These are phyloP conservation scores for Pyricularia grisea DNA, from an alignment of 2,329 filamentous ascomycete species.

Conservation along the genomic window DNA sequence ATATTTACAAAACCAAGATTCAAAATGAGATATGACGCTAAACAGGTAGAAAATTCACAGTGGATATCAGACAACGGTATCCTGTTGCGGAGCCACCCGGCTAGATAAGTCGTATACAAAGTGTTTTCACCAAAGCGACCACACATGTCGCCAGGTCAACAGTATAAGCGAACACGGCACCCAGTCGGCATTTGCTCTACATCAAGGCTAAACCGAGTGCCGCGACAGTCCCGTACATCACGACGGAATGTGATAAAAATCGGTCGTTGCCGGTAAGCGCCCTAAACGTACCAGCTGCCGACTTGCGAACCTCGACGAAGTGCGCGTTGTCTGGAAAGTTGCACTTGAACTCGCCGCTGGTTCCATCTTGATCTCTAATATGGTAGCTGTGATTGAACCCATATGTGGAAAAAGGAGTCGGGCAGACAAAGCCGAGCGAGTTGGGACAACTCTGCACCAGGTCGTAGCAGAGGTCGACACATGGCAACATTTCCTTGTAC, in stretches of 20 bases:
- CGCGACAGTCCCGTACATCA: conserved; percentile 1
- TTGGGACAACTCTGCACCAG: conserved; percentile 81
- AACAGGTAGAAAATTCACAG: background rate
- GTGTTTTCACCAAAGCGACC: background rate
- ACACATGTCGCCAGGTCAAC: conserved; percentile 1
- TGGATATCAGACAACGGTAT: background rate
- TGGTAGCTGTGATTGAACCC: conserved; percentile 39
- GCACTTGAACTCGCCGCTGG: conserved; percentile 30
- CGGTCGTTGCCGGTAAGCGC: conserved; percentile 7
- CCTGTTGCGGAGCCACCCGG: background rate
- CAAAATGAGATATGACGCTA: background rate
- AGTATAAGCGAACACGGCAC: background rate
- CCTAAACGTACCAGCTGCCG: conserved; percentile 1
- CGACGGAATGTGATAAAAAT: conserved; percentile 2
- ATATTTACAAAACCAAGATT: background rate
- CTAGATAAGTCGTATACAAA: background rate
- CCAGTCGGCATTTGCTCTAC: conserved; percentile 4
- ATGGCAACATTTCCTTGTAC: conserved; percentile 89
- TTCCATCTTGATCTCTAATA: conserved; percentile 12
- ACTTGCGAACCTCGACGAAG: conserved; percentile 26
- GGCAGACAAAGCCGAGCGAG: conserved; percentile 66
- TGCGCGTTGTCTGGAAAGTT: conserved; percentile 54
- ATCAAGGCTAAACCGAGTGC: background rate
- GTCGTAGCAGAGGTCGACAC: conserved; percentile 77
- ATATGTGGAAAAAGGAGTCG: conserved; percentile 27